These are phyloP conservation scores for Penicillium thymicola DNA, from an alignment of 2,329 filamentous ascomycete species.

Conservation along the genomic window DNA sequence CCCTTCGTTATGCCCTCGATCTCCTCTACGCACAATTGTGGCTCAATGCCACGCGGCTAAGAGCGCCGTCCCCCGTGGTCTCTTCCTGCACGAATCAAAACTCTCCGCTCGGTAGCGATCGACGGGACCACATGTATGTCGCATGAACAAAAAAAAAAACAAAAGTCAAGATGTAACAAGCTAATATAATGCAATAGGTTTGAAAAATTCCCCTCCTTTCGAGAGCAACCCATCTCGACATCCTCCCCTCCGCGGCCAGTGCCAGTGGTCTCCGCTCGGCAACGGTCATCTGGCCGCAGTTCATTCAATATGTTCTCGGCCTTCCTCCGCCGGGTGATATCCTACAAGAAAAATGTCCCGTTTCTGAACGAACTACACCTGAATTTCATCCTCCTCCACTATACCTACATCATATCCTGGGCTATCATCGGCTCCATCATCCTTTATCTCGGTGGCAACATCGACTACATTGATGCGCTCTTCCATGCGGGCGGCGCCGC, in stretches of 20 bases:
- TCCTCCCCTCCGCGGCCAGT: constrained; percentile 7
- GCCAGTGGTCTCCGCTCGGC: constrained; percentile 5
- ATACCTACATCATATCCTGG: constrained; percentile 76
- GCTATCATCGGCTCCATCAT: constrained; percentile 72
- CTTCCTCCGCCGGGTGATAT: constrained; percentile 18
- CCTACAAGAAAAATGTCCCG: constrained; percentile 36
- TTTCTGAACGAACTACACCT: constrained; percentile 37
- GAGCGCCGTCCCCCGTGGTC: constrained; percentile 9
- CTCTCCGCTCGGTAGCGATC: constrained; percentile 18
- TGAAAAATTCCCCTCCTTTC: constrained; percentile 18
- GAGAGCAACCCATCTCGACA: constrained; percentile 8
- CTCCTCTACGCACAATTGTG: background rate
- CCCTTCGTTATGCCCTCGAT: constrained; percentile 5
- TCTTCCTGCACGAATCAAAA: constrained; percentile 9
- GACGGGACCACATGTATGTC: constrained; percentile 21
- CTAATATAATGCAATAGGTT: constrained; percentile 10
- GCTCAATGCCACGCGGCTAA: constrained; percentile 23
- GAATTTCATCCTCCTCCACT: constrained; percentile 48
- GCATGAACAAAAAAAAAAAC: background rate
- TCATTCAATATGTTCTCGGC: constrained; percentile 30
- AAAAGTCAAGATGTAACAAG: background rate
- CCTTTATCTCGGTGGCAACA: constrained; percentile 62
- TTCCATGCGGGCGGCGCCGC: constrained; percentile 82
- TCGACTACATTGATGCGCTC: constrained; percentile 81
- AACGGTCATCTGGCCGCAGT: constrained; percentile 8